Evolutionary conservation across 225 moss, liverwort and hornwort species (phyloP).

Genomic region (Antitrichia curtipendula): DNA sequence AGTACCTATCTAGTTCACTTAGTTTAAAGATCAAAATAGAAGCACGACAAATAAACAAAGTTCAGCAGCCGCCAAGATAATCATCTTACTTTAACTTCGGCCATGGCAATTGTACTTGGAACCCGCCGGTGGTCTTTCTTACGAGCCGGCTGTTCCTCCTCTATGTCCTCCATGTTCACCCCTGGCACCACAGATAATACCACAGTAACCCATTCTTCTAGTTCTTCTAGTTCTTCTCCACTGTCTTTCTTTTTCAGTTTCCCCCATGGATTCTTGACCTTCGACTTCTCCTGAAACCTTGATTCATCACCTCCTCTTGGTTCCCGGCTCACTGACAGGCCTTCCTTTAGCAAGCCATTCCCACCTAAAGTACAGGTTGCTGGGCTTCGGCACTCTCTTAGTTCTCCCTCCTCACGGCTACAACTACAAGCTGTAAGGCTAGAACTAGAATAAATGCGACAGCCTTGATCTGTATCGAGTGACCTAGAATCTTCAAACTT

Average conservation of each 20-base stretch:
- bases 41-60: not conserved
- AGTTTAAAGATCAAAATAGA: not conserved
- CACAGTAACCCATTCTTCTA: conserved; percentile 77
- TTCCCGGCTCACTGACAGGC: not conserved
- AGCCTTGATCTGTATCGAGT: conserved; percentile 7
- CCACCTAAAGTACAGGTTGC: conserved; percentile 7
- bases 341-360: conserved; percentile 2
- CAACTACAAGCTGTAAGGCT: conserved; percentile 10
- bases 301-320: conserved; percentile 13
- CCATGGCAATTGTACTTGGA: conserved; percentile 96
- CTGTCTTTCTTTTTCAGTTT: conserved; percentile 14
- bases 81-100: conserved; percentile 76
- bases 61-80: not conserved
- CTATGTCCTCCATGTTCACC: conserved; percentile 91
- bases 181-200: conserved; percentile 86
- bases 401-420: conserved; percentile 12
- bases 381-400: conserved; percentile 13
- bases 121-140: conserved; percentile 78
- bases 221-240: conserved; percentile 33
- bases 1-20: not conserved
- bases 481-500: conserved; percentile 3
- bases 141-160: conserved; percentile 71
- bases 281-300: conserved; percentile 9
- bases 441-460: not conserved
- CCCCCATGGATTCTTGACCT: conserved; percentile 24